Evolutionary conservation across 139 green algal species (phyloP).

Genomic region (Nannochloris sp.): DNA sequence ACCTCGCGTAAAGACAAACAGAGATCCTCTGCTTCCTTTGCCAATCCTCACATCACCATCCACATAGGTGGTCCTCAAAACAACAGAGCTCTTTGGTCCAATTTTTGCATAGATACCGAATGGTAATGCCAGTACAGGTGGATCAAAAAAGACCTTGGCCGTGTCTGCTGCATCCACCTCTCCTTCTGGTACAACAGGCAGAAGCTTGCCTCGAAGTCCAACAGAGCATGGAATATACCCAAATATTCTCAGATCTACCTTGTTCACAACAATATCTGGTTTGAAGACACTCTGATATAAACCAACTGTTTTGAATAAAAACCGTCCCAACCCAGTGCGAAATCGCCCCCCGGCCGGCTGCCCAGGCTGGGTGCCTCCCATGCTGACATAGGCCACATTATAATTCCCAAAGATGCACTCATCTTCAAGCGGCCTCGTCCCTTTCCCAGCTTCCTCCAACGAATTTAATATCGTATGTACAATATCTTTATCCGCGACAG

Average conservation of each 20-base stretch:
- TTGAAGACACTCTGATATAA: constrained; percentile 62
- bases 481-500: neutral
- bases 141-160: constrained; percentile 67
- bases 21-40: constrained; percentile 49
- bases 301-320: constrained; percentile 54
- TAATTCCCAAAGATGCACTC: constrained; percentile 68
- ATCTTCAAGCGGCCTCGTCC: constrained; percentile 49
- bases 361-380: constrained; percentile 28
- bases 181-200: constrained; percentile 23
- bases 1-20: constrained; percentile 69
- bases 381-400: constrained; percentile 41
- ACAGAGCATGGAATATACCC: constrained; percentile 49
- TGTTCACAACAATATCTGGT: constrained; percentile 53
- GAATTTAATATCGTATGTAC: constrained; percentile 36
- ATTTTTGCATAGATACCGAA: constrained; percentile 43
- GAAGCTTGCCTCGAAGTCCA: constrained; percentile 50
- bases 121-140: constrained; percentile 37
- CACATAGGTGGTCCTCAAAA: constrained; percentile 70
- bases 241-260: constrained; percentile 55
- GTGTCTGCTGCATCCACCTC: constrained; percentile 36
- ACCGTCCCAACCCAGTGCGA: constrained; percentile 38
- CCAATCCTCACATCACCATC: constrained; percentile 67
- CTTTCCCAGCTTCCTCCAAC: constrained; percentile 41
- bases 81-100: constrained; percentile 46
- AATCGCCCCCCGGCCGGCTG: constrained; percentile 59